Percentiles rank a stretch among this genome's conserved stretches.
These are phyloP conservation scores for Smittium culicis DNA, from an alignment of 371 early-diverging fungal species.

Conservation along the genomic window DNA sequence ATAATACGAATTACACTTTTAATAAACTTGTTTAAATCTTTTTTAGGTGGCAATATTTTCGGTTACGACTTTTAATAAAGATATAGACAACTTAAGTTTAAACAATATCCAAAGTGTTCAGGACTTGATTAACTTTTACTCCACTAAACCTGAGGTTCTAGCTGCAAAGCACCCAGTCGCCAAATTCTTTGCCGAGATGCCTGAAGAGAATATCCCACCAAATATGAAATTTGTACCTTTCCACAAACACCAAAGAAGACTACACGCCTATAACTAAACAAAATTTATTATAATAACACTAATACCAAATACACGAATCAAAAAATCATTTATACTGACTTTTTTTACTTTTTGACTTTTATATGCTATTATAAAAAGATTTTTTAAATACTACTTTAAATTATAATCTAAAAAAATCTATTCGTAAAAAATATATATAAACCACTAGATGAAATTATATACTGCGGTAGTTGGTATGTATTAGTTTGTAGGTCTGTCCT, in stretches of 20 bases:
- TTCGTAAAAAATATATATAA: too few relatives aligned
- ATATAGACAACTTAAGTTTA: constrained; percentile 28
- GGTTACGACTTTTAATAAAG: constrained; percentile 18
- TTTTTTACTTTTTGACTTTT: too few relatives aligned
- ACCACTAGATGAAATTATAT: too few relatives aligned
- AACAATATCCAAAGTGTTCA: constrained; percentile 33
- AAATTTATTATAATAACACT: too few relatives aligned
- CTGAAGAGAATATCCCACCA: constrained; percentile 21
- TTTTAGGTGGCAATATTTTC: constrained; percentile 8
- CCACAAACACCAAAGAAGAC: constrained; percentile 23
- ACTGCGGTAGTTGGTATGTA: too few relatives aligned
- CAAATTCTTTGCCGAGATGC: constrained; percentile 21
- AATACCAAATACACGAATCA: too few relatives aligned
- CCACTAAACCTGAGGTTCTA: constrained; percentile 14
- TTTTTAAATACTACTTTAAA: too few relatives aligned
- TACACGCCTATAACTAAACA: constrained; percentile 24
- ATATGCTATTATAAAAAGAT: too few relatives aligned
- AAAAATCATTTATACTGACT: too few relatives aligned
- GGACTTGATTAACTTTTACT: constrained; percentile 29
- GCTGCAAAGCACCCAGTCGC: constrained; percentile 35
- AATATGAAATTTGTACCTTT: constrained; percentile 38
- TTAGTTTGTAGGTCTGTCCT: constrained; percentile 1
- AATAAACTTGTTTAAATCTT: too few relatives aligned
- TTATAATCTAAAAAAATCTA: too few relatives aligned
- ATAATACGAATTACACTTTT: too few relatives aligned